Evolutionary conservation across 2,329 filamentous ascomycete genomes (phyloP), one percentile per base, ranked within the genome.

Genomic region (Rhynchosporium agropyri): DNA sequence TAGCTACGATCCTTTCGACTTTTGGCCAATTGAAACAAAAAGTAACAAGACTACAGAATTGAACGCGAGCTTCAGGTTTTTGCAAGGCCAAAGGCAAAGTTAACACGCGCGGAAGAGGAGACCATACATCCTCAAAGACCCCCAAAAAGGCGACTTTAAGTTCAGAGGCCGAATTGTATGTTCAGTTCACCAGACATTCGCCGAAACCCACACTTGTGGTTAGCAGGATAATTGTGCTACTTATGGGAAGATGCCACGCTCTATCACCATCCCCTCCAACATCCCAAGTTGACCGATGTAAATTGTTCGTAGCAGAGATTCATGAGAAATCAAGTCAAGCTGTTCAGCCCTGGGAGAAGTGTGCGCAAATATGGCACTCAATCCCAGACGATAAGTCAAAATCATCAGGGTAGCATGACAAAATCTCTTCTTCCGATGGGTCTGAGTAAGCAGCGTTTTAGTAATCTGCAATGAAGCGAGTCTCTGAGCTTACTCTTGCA

Each of bases 161-260:
- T 58, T 58, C 33, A 45, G 56, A 48, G 31, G 43, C 40, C 2
- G 10, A 7, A 10, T 7, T 40, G 8, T 15, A 36, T 49, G 15
- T 40, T 26, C 26, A 43, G 40, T 26, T 28, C 51, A 50, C 31
- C n/a, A 40, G 55, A 45, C 29, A 51, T 26, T 42, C 46, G 6
- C 33, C 38, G 13, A 50, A 40, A 15, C 50, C 58, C 6, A 46
- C 42, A 10, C 31, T 61, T 29, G 58, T 61, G 48, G 33, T 61
- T 6, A 61, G 26, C 8, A 46, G 58, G 58, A 61, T 50, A 20
- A 55, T 54, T n/a, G 38, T 29, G 2, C 31, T 61, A 13, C 31
- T 61, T 3, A 55, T 61, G 50, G 58, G 58, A 6, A 43, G 58
- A 55, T 51, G 48, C 28, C 58, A 61, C 31, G 49, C 31, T 7